These are phyloP conservation scores for Acer saccharum DNA, from an alignment of 345 rosid species.

Conservation along the genomic window DNA sequence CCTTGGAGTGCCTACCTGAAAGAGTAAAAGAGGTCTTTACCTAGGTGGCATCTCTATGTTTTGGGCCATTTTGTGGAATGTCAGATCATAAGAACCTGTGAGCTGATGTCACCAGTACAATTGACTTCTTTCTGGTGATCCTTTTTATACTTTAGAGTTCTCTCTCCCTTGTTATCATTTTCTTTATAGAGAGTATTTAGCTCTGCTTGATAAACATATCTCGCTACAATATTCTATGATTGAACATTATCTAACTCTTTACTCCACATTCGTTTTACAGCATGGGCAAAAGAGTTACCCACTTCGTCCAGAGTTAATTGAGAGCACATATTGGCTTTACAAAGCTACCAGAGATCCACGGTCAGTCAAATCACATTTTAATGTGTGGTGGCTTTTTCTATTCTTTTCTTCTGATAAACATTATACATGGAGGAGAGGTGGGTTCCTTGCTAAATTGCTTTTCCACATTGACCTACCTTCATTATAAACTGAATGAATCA, in stretches of 20 bases:
- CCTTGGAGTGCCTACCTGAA: neutral
- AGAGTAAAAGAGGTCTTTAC: conserved; percentile 12
- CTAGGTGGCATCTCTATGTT: neutral
- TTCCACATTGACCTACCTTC: too few relatives aligned
- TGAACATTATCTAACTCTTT: conserved; percentile 15
- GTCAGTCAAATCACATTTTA: conserved; percentile 36
- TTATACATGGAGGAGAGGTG: neutral
- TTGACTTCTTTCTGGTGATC: neutral
- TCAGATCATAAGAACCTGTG: neutral
- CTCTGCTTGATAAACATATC: neutral
- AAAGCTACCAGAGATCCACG: conserved; percentile 95
- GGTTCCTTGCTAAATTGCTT: too few relatives aligned
- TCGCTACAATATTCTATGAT: neutral
- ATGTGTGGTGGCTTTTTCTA: neutral
- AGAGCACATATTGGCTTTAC: conserved; percentile 98
- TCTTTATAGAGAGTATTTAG: neutral
- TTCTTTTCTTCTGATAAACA: neutral
- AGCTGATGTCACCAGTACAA: neutral
- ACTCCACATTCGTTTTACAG: conserved; percentile 40
- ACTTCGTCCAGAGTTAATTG: conserved; percentile 92
- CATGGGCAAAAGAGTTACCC: conserved; percentile 97
- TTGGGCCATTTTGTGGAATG: neutral
- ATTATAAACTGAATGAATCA: too few relatives aligned
- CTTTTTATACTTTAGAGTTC: neutral
- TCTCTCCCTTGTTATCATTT: neutral